These are phyloP conservation scores for Reticulomyxa filosa DNA, from an alignment of 78 protist species.

Conservation along the genomic window DNA sequence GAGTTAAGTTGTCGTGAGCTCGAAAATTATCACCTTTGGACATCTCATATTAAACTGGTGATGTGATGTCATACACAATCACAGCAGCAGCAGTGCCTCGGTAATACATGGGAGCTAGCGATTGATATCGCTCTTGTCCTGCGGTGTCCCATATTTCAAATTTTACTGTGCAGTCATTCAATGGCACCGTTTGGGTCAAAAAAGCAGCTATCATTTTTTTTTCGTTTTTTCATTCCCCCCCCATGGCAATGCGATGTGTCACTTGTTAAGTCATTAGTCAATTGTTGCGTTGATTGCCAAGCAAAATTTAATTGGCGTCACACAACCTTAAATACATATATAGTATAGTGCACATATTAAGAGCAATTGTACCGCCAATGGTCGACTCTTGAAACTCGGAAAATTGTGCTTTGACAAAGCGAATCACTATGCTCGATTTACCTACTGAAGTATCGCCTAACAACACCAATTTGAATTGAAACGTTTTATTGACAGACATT, in stretches of 20 bases:
- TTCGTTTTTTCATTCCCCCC: too few relatives aligned
- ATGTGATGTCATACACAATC: constrained; percentile 72
- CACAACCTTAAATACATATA: too few relatives aligned
- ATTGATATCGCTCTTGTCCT: constrained; percentile 55
- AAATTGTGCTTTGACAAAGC: constrained; percentile 84
- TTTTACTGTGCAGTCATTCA: constrained; percentile 69
- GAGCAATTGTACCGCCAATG: constrained; percentile 79
- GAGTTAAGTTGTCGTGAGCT: too few relatives aligned
- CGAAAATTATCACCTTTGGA: too few relatives aligned
- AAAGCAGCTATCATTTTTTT: too few relatives aligned
- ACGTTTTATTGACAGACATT: too few relatives aligned
- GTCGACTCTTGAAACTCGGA: constrained; percentile 82
- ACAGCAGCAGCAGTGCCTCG: constrained; percentile 84
- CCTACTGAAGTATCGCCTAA: constrained; percentile 39
- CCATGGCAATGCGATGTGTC: too few relatives aligned
- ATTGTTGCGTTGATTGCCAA: too few relatives aligned
- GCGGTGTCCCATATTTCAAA: constrained; percentile 86
- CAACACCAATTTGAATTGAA: constrained; percentile 31
- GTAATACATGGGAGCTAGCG: constrained; percentile 86
- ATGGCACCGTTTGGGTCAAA: constrained; percentile 70
- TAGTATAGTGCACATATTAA: too few relatives aligned
- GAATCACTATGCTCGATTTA: constrained; percentile 43
- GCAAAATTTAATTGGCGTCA: too few relatives aligned
- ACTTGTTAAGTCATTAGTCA: too few relatives aligned
- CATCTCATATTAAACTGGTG: too few relatives aligned